Evolutionary conservation across 2,329 filamentous ascomycete genomes (phyloP).

Genomic region (Microcera coccophila): DNA sequence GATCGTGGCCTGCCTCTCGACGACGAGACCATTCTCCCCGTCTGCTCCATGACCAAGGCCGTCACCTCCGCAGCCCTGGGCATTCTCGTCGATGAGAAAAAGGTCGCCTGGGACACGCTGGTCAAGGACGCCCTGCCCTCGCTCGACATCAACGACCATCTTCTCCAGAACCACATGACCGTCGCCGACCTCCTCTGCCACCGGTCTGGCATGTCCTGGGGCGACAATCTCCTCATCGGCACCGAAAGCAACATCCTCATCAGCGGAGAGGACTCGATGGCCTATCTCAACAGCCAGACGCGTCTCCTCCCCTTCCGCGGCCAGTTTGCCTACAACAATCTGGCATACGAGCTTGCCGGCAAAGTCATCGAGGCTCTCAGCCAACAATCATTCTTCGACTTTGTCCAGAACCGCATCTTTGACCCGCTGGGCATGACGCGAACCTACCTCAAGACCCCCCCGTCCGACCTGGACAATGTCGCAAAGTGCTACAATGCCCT

Average conservation of each 20-base stretch:
- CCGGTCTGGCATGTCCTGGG: constrained; percentile 17
- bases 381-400: constrained; percentile 20
- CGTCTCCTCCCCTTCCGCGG: background rate
- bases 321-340: constrained; percentile 26
- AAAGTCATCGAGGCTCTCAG: constrained; percentile 19
- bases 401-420: constrained; percentile 20
- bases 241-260: constrained; percentile 8
- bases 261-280: background rate
- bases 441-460: constrained; percentile 9
- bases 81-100: constrained; percentile 24
- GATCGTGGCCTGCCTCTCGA: constrained; percentile 8
- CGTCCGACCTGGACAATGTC: background rate
- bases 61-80: constrained; percentile 24
- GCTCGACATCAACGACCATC: constrained; percentile 16
- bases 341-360: constrained; percentile 20
- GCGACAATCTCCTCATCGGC: constrained; percentile 10
- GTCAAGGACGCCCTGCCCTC: constrained; percentile 21
- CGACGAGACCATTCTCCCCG: constrained; percentile 25
- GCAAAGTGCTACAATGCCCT: constrained; percentile 3
- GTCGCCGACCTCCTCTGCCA: constrained; percentile 27
- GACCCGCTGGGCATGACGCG: constrained; percentile 25
- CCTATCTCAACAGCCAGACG: constrained; percentile 2
- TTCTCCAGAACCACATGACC: constrained; percentile 15
- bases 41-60: constrained; percentile 27
- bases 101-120: constrained; percentile 20